Percentiles rank a stretch among this genome's conserved stretches.
Conservation (phyloP, 768 basidiomycete species). For the Termitomyces bulborhizus region DNA sequence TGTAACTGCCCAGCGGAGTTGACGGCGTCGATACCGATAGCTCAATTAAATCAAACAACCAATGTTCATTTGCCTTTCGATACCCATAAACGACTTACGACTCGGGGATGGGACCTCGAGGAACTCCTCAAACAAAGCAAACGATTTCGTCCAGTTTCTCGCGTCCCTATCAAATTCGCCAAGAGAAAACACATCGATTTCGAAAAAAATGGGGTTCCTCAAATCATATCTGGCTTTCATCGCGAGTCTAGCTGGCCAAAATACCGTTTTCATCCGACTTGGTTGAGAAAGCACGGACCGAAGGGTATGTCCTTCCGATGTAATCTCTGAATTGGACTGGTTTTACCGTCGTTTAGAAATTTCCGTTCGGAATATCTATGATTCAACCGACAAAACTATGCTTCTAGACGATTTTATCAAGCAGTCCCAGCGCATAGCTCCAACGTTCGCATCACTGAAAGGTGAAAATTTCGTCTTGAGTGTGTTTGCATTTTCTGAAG, state of each 20-base stretch:
- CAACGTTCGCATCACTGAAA: constrained; percentile 27
- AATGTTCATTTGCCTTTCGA: neutral
- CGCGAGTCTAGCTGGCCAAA: constrained; percentile 47
- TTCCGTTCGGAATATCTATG: constrained; percentile 58
- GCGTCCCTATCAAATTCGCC: constrained; percentile 29
- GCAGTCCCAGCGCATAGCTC: constrained; percentile 26
- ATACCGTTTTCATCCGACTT: constrained; percentile 49
- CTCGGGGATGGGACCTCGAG: constrained; percentile 43
- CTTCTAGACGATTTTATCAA: constrained; percentile 48
- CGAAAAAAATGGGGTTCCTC: constrained; percentile 48
- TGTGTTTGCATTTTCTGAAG: neutral
- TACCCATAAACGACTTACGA: neutral
- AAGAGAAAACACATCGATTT: constrained; percentile 31
- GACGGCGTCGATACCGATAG: neutral
- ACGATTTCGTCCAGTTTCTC: constrained; percentile 24
- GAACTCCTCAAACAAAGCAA: constrained; percentile 15
- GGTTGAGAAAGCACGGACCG: constrained; percentile 36
- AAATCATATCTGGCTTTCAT: constrained; percentile 61
- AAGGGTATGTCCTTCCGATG: constrained; percentile 12
- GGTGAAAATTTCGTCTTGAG: constrained; percentile 24
- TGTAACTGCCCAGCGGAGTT: neutral
- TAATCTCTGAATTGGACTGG: neutral
- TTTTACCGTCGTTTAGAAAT: constrained; percentile 34
- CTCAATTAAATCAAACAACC: neutral
- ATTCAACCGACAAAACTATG: constrained; percentile 47